Base-by-base conservation (phyloP, 768 basidiomycete genomes). In the Boletales sp. region DNA sequence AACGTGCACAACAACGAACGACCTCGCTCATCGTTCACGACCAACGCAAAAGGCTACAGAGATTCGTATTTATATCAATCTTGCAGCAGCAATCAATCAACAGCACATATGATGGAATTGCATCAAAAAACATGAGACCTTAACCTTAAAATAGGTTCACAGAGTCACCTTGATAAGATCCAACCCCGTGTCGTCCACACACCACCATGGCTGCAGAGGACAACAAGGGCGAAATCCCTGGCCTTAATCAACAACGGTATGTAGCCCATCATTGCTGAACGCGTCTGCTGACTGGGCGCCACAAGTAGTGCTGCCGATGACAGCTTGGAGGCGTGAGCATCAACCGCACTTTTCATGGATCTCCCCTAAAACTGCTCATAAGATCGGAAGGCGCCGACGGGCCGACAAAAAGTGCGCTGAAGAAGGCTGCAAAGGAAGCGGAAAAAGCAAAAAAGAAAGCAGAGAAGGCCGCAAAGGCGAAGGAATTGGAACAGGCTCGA, bases 381-480 rank as follows among this genome's bases (percentile, higher is more conserved):
- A 69, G 65, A 48, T 32, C 41, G 12, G 65, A 63, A 34, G 56
- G 31, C 14, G 68, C 59, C 31, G 69, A 74, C 36, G 87, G 78
- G 12, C 90, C 84, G 8, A 83, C 86, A 48, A 97, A 96, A 73
- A 90, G 76, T 60, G 92, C 94, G 60, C 67, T 92, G 51, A 97
- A 98, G 76, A 94, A 92, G 71, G 82, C 84, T 31, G 87, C 87
- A 31, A 97, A 96, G 69, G 87, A 87, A 41, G 86, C 84, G 12
- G 90, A 94, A 71, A 97, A 97, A 58, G 89, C 86, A 41, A 83
- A 83, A 71, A 94, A 91, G 66, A 86, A 85, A 8, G 89, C 88
- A 38, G 93, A 94, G 67, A 87, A 86, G 59, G 87, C 83, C 7
- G 89, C 87, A 9, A 87, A 83, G 59, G 83, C 86, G 56, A 81